A percentile compares a stretch with the other conserved stretches of the same genome.
Evolutionary conservation across 1,139 yeast genomes (phyloP).

Genomic region (Sugiyamaella grinbergsii): DNA sequence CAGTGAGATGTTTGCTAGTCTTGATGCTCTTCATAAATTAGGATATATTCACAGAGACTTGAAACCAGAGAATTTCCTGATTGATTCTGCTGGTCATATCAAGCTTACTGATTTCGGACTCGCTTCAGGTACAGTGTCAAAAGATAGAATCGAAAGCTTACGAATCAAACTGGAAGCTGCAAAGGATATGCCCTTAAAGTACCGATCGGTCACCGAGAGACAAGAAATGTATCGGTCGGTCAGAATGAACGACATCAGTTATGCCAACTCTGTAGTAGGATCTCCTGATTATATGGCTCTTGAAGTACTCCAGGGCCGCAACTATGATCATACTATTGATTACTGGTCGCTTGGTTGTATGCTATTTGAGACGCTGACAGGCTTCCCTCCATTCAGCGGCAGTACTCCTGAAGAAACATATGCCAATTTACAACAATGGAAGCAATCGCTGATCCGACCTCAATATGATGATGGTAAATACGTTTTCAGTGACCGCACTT

Average conservation of each 20-base stretch:
- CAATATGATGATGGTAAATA: slow-evolving; percentile 87
- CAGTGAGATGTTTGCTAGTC: slow-evolving; percentile 94
- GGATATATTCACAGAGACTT: slow-evolving; percentile 97
- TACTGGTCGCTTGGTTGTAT: slow-evolving; percentile 99
- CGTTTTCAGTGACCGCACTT: slow-evolving; percentile 94
- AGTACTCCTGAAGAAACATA: slow-evolving; percentile 93
- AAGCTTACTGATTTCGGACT: slow-evolving; percentile 96
- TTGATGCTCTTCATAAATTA: slow-evolving; percentile 87
- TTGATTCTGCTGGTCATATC: slow-evolving; percentile 93
- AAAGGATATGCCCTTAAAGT: slow-evolving; percentile 62
- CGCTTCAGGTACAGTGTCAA: slow-evolving; percentile 95
- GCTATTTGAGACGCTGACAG: slow-evolving; percentile 87
- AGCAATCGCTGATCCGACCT: slow-evolving; percentile 83
- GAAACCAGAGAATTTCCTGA: slow-evolving; percentile 95
- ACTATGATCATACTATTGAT: slow-evolving; percentile 94
- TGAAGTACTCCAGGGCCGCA: slow-evolving; percentile 92
- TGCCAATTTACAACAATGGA: slow-evolving; percentile 92
- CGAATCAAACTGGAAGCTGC: slow-evolving; percentile 79
- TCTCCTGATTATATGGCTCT: slow-evolving; percentile 99
- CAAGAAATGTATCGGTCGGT: slow-evolving; percentile 79
- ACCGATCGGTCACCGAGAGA: slow-evolving; percentile 80
- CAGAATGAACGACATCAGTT: slow-evolving; percentile 65
- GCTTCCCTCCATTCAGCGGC: slow-evolving; percentile 97
- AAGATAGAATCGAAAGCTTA: slow-evolving; percentile 93
- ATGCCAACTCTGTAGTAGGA: slow-evolving; percentile 95